Base-by-base conservation (phyloP, 352 stramenopile genomes). In the Aphanomyces invadans region DNA sequence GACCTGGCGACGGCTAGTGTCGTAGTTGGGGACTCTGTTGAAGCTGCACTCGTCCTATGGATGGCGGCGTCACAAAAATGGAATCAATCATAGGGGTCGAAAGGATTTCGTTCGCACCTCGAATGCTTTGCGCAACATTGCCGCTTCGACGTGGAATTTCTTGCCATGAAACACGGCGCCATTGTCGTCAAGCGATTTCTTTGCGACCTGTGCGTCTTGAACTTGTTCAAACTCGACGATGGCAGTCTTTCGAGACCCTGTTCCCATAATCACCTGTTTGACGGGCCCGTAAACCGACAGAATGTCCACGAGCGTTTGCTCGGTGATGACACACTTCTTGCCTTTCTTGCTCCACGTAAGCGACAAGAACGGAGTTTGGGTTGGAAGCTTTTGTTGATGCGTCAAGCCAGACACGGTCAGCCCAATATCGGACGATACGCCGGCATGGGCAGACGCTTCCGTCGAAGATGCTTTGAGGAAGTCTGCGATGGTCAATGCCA, bases 141-240 rank as follows among this genome's bases (percentile, higher is more conserved):
- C 80, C 57, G 87, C 90, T 53, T 90, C 81, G n/a, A 78, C 78
- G 73, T 92, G 90, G 69, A 94, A 78, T 21, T 74, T 71, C 49
- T 81, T 80, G 46, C 76, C 61, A 19, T 74, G 66, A 49, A 92
- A 68, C 10, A 90, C 64, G 32, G 70, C 74, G 38, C 83, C 72
- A 33, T 15, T 42, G 36, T 42, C 36, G 62, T 92, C 79, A 62
- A 94, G 19, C 4, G 62, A 32, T 21, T 63, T 19, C 49, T 71
- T 71, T 1, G 61, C 36, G 5, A 32, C 63, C 5, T 48, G 23
- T 19, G 68, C 68, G 11, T 56, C 31, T 19, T 72, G 31, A 3
- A 48, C 49, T 21, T 54, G 7, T 23, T 31, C 28, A 23, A 71
- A 71, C 38, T 71, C 56, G 25, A 71, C 60, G 26, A 67, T 67